Base-by-base conservation (phyloP, 2,329 filamentous ascomycete species). In the Aspergillus phoenicis region DNA sequence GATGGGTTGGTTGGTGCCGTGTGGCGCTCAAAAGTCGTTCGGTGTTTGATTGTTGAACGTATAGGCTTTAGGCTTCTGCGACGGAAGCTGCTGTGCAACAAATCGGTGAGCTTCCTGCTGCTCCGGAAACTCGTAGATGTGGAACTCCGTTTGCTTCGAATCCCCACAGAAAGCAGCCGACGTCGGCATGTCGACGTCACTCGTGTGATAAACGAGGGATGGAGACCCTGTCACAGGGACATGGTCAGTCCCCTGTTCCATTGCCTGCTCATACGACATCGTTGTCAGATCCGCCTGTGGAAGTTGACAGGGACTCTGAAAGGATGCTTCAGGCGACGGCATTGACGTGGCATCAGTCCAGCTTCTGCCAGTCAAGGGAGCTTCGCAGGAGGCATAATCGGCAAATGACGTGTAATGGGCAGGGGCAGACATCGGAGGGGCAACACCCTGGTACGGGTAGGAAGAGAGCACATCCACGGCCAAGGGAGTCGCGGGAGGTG, bases 401-500 rank as follows among this genome's bases (percentile, higher is more conserved):
- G 75, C 73, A 58, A 80, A 80, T 8, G 69, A 73, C 15, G 76
- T 74, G 63, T 75, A 78, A 55, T 81, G 78, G 30, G 78, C 71
- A 33, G 79, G 75, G 13, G 78, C 78, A 26, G 79, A 80, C 70
- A 79, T 73, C 4, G 77, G 75, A 7, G 77, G 75, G 33, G 70
- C 72, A 2, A 75, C 68, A 28, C 70, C 69, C 33, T 75, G 74
- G 60, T 77, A 79, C 30, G 73, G 70, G 54, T 76, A 73, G 6
- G 75, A 70, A 10, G 75, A 71, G 61, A 78, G 74, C 60, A 77
- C 71, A 41, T 79, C 75, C 52, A 73, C 57, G 13, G 68, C 65
- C 57, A 80, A 58, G 1, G 79, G 79, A 4, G 79, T 81, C n/a
- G 75, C 69, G 2, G 79, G 79, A 47, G 79, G 79, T 13, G 79